Conservation (phyloP, 2,329 filamentous ascomycete species). For the Diaporthe citriasiana region DNA sequence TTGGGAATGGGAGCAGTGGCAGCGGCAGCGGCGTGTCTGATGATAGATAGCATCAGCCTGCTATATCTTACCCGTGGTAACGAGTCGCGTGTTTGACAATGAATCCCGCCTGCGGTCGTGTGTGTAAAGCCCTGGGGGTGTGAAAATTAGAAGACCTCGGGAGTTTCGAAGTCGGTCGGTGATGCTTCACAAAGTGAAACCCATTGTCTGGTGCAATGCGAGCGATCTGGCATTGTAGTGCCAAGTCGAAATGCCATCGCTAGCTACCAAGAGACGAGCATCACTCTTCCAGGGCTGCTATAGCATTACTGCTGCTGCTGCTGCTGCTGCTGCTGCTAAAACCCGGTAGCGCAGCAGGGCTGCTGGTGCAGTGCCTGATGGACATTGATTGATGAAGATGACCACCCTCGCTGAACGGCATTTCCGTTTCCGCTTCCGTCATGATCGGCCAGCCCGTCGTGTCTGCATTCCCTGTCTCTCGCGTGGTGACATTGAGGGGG, state of each 20-base stretch:
- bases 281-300: neutral
- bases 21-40: conserved; percentile 2
- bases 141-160: conserved; percentile 9
- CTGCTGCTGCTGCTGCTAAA: neutral
- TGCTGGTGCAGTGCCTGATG: neutral
- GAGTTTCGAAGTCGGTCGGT: conserved; percentile 31
- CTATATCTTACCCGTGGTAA: neutral
- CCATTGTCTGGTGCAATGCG: conserved; percentile 15
- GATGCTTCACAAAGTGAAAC: conserved; percentile 10
- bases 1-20: neutral
- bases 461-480: conserved; percentile 25
- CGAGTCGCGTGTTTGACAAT: conserved; percentile 18
- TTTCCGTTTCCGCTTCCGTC: conserved; percentile 30
- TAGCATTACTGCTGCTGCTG: neutral
- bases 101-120: neutral
- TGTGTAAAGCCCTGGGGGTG: conserved; percentile 6
- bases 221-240: neutral
- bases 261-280: neutral
- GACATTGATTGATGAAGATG: neutral
- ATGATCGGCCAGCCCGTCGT: conserved; percentile 34
- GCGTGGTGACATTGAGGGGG: conserved; percentile 27
- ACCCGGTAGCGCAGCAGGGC: neutral
- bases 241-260: neutral
- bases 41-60: conserved; percentile 7
- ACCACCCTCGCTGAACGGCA: conserved; percentile 29